phyloP scores from a whole-genome alignment of 1,284 basidiomycete genomes.

The Golubevia sp. region DNA sequence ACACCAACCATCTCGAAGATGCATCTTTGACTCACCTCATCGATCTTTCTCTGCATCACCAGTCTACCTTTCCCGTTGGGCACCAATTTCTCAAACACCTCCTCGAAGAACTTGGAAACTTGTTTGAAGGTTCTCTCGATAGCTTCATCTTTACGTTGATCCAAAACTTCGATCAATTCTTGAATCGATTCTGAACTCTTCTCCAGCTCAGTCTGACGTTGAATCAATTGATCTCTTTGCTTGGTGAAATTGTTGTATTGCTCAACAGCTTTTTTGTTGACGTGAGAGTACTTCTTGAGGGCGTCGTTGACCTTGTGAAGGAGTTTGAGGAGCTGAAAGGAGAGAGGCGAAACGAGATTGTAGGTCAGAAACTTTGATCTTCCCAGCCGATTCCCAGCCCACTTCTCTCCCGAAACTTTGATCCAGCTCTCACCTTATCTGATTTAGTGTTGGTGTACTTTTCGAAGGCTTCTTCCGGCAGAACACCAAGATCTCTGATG shows the following conservation, averaged over 20 bases:
- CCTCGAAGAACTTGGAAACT: constrained; percentile 93
- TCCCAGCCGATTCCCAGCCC: constrained; percentile 3
- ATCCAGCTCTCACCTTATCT: constrained; percentile 71
- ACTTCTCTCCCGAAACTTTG: background rate
- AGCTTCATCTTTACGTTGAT: constrained; percentile 96
- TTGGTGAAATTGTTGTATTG: constrained; percentile 98
- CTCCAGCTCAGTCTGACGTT: constrained; percentile 86
- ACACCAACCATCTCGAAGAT: background rate
- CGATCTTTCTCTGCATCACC: constrained; percentile 86
- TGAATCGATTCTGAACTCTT: constrained; percentile 85
- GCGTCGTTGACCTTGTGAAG: constrained; percentile 87
- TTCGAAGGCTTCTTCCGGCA: constrained; percentile 95
- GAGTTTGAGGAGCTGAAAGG: constrained; percentile 78
- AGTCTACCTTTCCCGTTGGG: constrained; percentile 87
- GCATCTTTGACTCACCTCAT: constrained; percentile 65
- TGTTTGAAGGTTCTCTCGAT: constrained; percentile 98
- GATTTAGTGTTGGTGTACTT: constrained; percentile 82
- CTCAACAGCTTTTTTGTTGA: constrained; percentile 99
- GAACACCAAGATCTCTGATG: constrained; percentile 91
- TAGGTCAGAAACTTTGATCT: background rate
- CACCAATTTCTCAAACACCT: constrained; percentile 96
- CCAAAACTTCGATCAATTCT: constrained; percentile 91
- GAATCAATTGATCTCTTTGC: constrained; percentile 86
- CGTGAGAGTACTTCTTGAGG: constrained; percentile 93
- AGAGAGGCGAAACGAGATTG: constrained; percentile 3